Evolutionary conservation across 2,329 filamentous ascomycete species (phyloP).

Genomic region (Aquanectria penicillioides): DNA sequence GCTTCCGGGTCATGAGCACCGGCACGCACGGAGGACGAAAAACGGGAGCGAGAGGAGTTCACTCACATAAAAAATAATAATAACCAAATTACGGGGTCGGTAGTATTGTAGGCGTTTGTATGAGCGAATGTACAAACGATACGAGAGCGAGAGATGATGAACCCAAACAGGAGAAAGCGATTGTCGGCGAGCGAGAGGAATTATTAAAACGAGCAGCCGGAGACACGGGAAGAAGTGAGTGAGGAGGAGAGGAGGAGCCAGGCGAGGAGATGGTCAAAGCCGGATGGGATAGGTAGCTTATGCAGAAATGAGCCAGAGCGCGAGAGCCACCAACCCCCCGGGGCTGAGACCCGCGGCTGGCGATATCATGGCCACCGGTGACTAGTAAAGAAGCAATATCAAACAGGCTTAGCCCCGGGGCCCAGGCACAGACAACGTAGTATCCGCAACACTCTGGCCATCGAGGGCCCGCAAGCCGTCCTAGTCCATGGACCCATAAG

Average conservation of each 20-base stretch:
- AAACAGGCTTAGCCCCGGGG: constrained; percentile 34
- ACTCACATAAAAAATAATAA: too few relatives aligned
- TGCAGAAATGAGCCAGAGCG: constrained; percentile 37
- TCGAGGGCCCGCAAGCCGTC: neutral
- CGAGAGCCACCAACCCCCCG: constrained; percentile 16
- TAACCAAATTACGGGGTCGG: constrained; percentile 6
- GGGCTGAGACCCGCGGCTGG: constrained; percentile 40
- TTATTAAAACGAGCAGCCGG: neutral
- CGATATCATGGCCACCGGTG: constrained; percentile 37
- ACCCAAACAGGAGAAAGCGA: neutral
- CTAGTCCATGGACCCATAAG: constrained; percentile 6
- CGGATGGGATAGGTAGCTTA: constrained; percentile 22
- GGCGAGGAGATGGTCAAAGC: constrained; percentile 12
- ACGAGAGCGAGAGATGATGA: neutral
- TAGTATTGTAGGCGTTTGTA: constrained; percentile 18
- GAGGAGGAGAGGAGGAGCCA: constrained; percentile 12
- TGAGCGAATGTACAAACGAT: constrained; percentile 14
- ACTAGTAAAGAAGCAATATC: constrained; percentile 32
- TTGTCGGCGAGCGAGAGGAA: neutral
- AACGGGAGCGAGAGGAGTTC: constrained; percentile 6
- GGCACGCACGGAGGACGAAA: neutral
- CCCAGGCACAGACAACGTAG: constrained; percentile 23
- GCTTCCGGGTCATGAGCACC: constrained; percentile 6
- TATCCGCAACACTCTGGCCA: constrained; percentile 11
- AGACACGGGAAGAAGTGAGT: constrained; percentile 12